These are phyloP conservation scores for Solanum etuberosum DNA, from an alignment of 257 asterid species.

Conservation along the genomic window DNA sequence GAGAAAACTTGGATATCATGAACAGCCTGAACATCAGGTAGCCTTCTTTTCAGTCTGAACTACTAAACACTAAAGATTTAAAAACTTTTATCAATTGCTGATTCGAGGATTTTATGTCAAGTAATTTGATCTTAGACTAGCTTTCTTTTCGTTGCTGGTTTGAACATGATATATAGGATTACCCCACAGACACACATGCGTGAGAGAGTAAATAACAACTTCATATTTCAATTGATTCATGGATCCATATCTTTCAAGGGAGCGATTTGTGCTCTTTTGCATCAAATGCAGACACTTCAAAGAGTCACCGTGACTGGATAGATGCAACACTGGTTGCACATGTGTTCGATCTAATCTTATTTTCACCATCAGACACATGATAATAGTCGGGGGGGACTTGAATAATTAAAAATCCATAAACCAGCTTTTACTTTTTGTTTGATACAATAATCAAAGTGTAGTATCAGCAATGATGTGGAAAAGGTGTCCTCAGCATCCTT, in stretches of 20 bases:
- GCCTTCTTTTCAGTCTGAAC: background rate
- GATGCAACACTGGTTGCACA: background rate
- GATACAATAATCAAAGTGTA: background rate
- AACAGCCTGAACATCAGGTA: conserved; percentile 89
- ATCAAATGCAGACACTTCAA: background rate
- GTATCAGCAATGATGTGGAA: background rate
- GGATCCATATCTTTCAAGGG: background rate
- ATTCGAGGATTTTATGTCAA: background rate
- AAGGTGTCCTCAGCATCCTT: background rate
- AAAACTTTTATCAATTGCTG: background rate
- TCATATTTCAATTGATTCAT: background rate
- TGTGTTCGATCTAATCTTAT: background rate
- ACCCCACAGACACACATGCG: background rate
- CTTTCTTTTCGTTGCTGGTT: background rate
- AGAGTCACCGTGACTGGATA: background rate
- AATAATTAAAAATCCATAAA: background rate
- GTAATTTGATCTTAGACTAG: background rate
- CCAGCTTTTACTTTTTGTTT: background rate
- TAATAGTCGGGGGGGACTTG: background rate
- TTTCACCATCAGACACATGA: background rate
- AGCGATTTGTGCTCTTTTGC: background rate
- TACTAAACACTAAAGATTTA: background rate
- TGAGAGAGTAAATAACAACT: background rate
- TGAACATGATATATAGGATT: background rate
- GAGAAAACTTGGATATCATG: conserved; percentile 94